phyloP scores from a whole-genome alignment of 345 rosid genomes.

The Sisymbrium altissimum region DNA sequence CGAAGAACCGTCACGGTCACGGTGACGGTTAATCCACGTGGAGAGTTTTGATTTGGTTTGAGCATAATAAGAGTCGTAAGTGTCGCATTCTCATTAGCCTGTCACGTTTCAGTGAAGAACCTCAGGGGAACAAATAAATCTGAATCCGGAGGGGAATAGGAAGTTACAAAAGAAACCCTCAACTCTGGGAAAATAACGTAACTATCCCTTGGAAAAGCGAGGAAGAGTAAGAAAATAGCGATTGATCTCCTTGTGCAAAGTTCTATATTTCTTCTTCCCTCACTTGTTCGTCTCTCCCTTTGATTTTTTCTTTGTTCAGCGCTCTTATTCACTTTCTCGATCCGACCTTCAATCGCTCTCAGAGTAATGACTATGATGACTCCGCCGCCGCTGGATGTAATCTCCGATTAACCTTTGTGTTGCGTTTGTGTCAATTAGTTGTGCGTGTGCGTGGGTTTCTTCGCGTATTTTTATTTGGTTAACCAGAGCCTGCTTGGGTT shows the following conservation, averaged over 20 bases:
- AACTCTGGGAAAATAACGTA: conserved; percentile 22
- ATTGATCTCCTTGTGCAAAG: conserved; percentile 26
- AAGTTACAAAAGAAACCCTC: conserved; percentile 21
- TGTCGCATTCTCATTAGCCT: conserved; percentile 39
- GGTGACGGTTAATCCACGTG: conserved; percentile 5
- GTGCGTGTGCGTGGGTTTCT: conserved; percentile 18
- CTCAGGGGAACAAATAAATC: conserved; percentile 15
- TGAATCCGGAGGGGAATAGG: neutral
- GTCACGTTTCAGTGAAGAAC: neutral
- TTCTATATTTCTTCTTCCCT: conserved; percentile 27
- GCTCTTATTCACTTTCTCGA: conserved; percentile 31
- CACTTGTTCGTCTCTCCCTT: conserved; percentile 5
- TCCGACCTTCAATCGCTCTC: conserved; percentile 35
- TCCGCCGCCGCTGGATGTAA: conserved; percentile 77
- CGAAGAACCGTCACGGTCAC: conserved; percentile 9
- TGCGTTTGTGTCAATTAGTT: conserved; percentile 13
- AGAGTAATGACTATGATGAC: conserved; percentile 76
- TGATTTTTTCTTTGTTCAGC: conserved; percentile 10
- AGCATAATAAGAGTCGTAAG: neutral
- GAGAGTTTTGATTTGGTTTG: neutral
- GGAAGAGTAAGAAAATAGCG: conserved; percentile 30
- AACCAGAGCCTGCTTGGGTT: neutral
- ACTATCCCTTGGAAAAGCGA: conserved; percentile 28
- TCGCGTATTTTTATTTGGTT: neutral
- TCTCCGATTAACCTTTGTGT: conserved; percentile 13